Evolutionary conservation across 768 basidiomycete genomes (phyloP).

Genomic region (Asterophora lycoperdoides): DNA sequence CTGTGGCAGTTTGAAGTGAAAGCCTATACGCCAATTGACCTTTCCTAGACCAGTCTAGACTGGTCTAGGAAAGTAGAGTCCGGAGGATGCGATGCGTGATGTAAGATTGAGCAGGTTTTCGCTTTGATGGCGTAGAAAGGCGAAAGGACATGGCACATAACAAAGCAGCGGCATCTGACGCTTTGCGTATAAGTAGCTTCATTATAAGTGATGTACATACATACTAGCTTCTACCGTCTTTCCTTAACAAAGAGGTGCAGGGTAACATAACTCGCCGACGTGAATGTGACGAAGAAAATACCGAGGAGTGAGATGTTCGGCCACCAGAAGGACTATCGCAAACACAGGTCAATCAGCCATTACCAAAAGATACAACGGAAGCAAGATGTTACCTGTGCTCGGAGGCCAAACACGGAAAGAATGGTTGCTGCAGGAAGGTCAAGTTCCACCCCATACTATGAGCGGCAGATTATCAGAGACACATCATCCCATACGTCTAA

Average conservation of each 20-base stretch:
- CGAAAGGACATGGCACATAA: too few relatives aligned
- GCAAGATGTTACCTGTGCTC: slow-evolving; percentile 58
- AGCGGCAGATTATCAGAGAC: slow-evolving; percentile 2
- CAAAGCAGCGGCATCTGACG: too few relatives aligned
- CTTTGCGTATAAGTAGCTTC: too few relatives aligned
- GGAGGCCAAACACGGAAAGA: slow-evolving; percentile 88
- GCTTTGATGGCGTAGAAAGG: too few relatives aligned
- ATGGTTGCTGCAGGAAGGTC: slow-evolving; percentile 97
- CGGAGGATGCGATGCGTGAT: too few relatives aligned
- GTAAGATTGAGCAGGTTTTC: too few relatives aligned
- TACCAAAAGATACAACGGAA: slow-evolving; percentile 13
- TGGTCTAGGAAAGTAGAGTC: too few relatives aligned
- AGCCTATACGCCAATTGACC: too few relatives aligned
- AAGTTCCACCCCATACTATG: slow-evolving; percentile 91
- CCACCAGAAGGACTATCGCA: slow-evolving; percentile 88
- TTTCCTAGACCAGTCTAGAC: too few relatives aligned
- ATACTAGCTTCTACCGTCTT: slow-evolving; percentile 36
- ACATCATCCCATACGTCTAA: neutral
- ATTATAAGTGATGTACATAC: slow-evolving; percentile 2
- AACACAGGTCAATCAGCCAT: slow-evolving; percentile 10
- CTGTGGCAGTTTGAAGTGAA: too few relatives aligned
- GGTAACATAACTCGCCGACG: slow-evolving; percentile 68
- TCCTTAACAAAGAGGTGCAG: slow-evolving; percentile 91
- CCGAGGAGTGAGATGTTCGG: slow-evolving; percentile 85
- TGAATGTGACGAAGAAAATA: slow-evolving; percentile 84